phyloP scores from a whole-genome alignment of 768 basidiomycete genomes.

The Tylopilus sp. region DNA sequence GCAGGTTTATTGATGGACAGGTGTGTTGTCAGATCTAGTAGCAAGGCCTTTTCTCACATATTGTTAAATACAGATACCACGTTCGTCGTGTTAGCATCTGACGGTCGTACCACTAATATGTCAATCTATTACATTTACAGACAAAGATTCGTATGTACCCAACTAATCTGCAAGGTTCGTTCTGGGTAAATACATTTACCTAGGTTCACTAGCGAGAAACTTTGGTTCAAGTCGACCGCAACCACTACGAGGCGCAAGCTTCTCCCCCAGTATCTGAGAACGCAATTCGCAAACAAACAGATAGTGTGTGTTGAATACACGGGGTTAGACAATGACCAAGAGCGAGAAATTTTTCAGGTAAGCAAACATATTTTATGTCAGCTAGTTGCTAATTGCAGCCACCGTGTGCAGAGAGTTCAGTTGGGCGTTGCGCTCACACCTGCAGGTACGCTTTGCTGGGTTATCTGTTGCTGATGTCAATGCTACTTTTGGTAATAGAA shows the following conservation, averaged over 20 bases:
- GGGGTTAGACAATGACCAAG: constrained; percentile 46
- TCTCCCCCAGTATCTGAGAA: constrained; percentile 33
- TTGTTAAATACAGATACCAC: constrained; percentile 37
- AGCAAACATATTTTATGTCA: constrained; percentile 4
- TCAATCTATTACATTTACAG: constrained; percentile 18
- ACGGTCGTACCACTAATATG: constrained; percentile 5
- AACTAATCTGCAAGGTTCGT: not conserved
- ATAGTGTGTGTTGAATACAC: constrained; percentile 54
- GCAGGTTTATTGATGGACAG: constrained; percentile 53
- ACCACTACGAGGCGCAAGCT: constrained; percentile 26
- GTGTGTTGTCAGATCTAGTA: constrained; percentile 36
- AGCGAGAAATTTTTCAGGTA: constrained; percentile 66
- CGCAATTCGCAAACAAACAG: constrained; percentile 42
- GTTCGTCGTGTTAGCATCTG: constrained; percentile 29
- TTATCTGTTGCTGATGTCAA: not conserved
- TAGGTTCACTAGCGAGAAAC: constrained; percentile 35
- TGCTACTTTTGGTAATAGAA: constrained; percentile 31
- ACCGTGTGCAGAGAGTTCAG: constrained; percentile 43
- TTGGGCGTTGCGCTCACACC: constrained; percentile 48
- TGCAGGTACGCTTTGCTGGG: constrained; percentile 35
- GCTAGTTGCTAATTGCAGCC: not conserved
- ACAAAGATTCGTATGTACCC: constrained; percentile 38
- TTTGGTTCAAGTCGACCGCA: constrained; percentile 34
- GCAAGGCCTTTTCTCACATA: not conserved
- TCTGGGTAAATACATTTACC: not conserved